phyloP scores from a whole-genome alignment of 2,329 filamentous ascomycete genomes.

The Apiospora aurea region DNA sequence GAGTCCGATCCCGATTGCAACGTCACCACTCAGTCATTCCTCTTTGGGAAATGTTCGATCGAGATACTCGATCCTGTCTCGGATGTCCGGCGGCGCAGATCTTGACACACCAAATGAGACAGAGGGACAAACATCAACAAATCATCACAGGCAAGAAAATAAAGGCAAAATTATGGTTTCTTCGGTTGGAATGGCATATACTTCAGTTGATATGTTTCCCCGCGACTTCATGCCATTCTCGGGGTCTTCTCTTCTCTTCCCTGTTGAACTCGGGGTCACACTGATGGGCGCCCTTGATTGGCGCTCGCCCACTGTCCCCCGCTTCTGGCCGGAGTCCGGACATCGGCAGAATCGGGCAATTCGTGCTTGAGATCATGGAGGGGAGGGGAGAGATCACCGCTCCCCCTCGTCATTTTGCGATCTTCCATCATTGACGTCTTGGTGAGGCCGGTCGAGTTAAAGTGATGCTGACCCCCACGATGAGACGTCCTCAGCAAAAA shows the following conservation, averaged over 20 bases:
- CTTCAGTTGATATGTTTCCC: not conserved
- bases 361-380: not conserved
- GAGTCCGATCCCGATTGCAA: not conserved
- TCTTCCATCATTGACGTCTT: not conserved
- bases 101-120: not conserved
- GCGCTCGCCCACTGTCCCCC: not conserved
- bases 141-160: not conserved
- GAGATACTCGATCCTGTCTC: constrained; percentile 4
- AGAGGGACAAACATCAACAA: not conserved
- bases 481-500: not conserved
- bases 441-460: not conserved
- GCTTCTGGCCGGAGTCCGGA: not conserved
- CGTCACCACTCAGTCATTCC: constrained; percentile 12
- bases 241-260: not conserved
- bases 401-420: not conserved
- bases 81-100: constrained; percentile 4
- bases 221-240: not conserved
- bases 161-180: not conserved
- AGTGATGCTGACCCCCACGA: not conserved
- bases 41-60: not conserved
- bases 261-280: not conserved
- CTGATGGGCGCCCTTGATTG: constrained; percentile 7
- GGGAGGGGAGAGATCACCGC: not conserved
- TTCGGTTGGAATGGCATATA: not conserved
- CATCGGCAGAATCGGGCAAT: not conserved